A percentile compares a stretch with the other conserved stretches of the same genome.
These are phyloP conservation scores for Amaranthus cruentus DNA, from an alignment of 148 eudicot species.

Conservation along the genomic window DNA sequence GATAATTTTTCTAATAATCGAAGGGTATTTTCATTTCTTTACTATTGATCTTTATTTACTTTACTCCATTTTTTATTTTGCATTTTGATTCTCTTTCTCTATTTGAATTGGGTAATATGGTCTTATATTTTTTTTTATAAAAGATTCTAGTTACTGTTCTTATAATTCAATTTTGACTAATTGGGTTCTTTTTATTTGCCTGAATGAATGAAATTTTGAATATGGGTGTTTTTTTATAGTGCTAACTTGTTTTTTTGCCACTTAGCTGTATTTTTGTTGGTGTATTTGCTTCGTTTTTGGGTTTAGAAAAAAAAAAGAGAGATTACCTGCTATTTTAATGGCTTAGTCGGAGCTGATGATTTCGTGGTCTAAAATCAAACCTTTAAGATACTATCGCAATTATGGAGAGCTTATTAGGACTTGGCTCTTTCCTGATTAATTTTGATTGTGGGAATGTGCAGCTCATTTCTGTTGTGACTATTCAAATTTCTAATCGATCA, in stretches of 20 bases:
- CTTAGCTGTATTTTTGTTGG: not conserved
- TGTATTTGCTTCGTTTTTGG: not conserved
- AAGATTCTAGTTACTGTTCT: too few species aligned
- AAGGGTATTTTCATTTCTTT: conserved; percentile 47
- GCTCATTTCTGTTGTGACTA: not conserved
- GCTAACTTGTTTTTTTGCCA: not conserved
- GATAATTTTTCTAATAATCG: conserved; percentile 47
- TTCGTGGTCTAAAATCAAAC: too few species aligned
- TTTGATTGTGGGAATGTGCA: not conserved
- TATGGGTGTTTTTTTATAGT: not conserved
- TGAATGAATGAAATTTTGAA: not conserved
- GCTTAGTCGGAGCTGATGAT: too few species aligned
- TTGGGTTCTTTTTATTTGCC: not conserved
- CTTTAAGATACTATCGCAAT: too few species aligned
- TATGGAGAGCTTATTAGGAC: too few species aligned
- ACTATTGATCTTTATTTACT: not conserved
- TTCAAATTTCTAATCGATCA: not conserved
- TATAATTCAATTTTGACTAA: not conserved
- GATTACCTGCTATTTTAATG: too few species aligned
- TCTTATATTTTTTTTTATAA: not conserved
- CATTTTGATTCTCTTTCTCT: conserved; percentile 17
- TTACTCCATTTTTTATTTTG: conserved; percentile 4
- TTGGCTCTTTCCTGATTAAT: too few species aligned
- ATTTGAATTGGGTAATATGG: not conserved
- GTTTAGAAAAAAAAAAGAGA: not conserved